Evolutionary conservation across 2,329 filamentous ascomycete genomes (phyloP).

Genomic region (Fusarium secorum): DNA sequence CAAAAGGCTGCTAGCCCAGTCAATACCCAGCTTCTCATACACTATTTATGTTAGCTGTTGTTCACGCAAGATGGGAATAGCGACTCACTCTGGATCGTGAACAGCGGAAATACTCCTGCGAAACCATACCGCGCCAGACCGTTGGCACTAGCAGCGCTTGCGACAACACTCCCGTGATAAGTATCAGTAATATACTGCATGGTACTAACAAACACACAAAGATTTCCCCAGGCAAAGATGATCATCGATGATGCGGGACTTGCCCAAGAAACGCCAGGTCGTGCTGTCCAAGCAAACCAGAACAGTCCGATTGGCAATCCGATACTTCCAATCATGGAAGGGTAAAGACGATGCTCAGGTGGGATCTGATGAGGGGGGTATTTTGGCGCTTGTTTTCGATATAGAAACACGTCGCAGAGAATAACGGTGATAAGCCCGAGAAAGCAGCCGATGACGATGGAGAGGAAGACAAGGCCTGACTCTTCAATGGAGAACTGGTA

Average conservation of each 20-base stretch:
- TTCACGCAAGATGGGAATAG: fast-evolving
- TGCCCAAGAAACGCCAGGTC: slow-evolving; percentile 56
- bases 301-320: slow-evolving; percentile 63
- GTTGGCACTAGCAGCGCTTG: slow-evolving; percentile 67
- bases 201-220: slow-evolving; percentile 64
- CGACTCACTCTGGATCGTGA: slow-evolving; percentile 63
- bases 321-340: slow-evolving; percentile 65
- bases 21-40: slow-evolving; percentile 54
- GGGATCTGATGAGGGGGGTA: slow-evolving; percentile 49
- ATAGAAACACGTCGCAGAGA: slow-evolving; percentile 53
- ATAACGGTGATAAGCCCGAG: slow-evolving; percentile 53
- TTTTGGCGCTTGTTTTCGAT: slow-evolving; percentile 47
- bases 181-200: slow-evolving; percentile 63
- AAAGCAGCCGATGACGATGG: slow-evolving; percentile 55
- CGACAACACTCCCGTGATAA: slow-evolving; percentile 62
- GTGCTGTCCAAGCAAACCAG: slow-evolving; percentile 67
- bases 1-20: slow-evolving; percentile 57
- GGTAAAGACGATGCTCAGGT: slow-evolving; percentile 66
- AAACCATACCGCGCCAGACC: slow-evolving; percentile 63
- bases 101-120: slow-evolving; percentile 66
- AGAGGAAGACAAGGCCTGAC: slow-evolving; percentile 55
- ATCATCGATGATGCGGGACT: slow-evolving; percentile 60
- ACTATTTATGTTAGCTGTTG: slow-evolving; percentile 39
- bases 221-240: slow-evolving; percentile 66
- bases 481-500: slow-evolving; percentile 56